These are phyloP conservation scores for Phytophthora tubulina DNA, from an alignment of 352 stramenopile genomes.

Conservation along the genomic window DNA sequence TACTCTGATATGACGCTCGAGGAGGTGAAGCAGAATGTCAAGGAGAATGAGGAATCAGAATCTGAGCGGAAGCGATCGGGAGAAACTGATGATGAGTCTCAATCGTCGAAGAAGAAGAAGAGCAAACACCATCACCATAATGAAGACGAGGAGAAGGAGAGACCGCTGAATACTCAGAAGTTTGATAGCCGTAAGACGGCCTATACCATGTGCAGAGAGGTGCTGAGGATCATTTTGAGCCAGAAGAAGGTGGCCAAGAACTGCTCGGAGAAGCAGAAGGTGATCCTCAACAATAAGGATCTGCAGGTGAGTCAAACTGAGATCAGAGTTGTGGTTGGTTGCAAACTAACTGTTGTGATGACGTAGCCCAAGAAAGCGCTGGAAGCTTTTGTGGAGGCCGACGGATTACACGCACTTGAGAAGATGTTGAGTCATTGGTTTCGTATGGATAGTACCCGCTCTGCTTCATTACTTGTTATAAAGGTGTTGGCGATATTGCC, in stretches of 20 bases:
- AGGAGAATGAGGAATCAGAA: slow-evolving; percentile 13
- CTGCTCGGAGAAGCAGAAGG: slow-evolving; percentile 64
- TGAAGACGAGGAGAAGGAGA: slow-evolving; percentile 29
- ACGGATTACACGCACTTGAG: slow-evolving; percentile 59
- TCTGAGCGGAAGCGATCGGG: slow-evolving; percentile 29
- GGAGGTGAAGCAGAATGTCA: slow-evolving; percentile 38
- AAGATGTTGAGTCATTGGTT: slow-evolving; percentile 69
- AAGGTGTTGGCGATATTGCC: slow-evolving; percentile 67
- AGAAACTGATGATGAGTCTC: slow-evolving; percentile 11
- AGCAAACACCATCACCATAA: slow-evolving; percentile 24
- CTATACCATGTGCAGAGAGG: slow-evolving; percentile 60
- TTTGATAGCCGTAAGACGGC: slow-evolving; percentile 57
- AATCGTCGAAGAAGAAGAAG: slow-evolving; percentile 34
- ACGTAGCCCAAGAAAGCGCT: slow-evolving; percentile 61
- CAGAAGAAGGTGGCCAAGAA: slow-evolving; percentile 59
- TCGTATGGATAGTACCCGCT: slow-evolving; percentile 51
- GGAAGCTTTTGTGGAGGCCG: slow-evolving; percentile 69
- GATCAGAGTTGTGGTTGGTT: background rate
- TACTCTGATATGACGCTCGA: slow-evolving; percentile 58
- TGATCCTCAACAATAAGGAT: slow-evolving; percentile 71
- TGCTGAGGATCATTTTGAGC: slow-evolving; percentile 61
- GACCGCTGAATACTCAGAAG: slow-evolving; percentile 53
- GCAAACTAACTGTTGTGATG: slow-evolving; percentile 5
- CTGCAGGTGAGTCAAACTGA: slow-evolving; percentile 45
- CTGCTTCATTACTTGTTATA: slow-evolving; percentile 60